Evolutionary conservation across 2,329 filamentous ascomycete genomes (phyloP), one percentile per base, ranked within the genome.

Genomic region (Venturiaceae sp.): DNA sequence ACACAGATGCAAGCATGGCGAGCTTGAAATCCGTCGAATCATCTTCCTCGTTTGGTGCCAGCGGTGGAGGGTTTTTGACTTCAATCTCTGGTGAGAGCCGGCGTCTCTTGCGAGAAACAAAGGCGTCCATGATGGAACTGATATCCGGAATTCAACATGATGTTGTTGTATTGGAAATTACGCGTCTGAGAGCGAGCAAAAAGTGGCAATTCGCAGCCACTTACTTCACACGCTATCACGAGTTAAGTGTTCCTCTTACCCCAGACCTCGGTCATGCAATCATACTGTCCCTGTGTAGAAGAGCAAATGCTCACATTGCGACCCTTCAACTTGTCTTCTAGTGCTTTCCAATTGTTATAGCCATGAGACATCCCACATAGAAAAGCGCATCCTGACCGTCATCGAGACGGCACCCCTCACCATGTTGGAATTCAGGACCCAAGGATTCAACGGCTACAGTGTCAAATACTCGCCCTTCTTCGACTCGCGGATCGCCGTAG

Each of bases 381-480:
- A 26, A 7, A n/a, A 32, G 1, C 26, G 23, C 44, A 50, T n/a
- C 44, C 19, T 50, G 44, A 28, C 44, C 44, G 26, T 50, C 44
- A n/a, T 44, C 44, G 16, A 50, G 44, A 50, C 44, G 44, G 34
- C 9, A 44, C 23, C 37, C 55, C 32, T 34, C 66, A 76, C 63
- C 57, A 96, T 97, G 91, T 86, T 97, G 66, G 91, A 96, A 75
- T 97, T 89, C 76, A 87, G 89, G 63, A 97, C 94, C 23, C 82
- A 90, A 70, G 94, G 94, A 67, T 97, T 84, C 81, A 96, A 97
- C 73, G 92, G 92, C 67, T 96, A 95, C 75, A 90, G 89, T 65
- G 91, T 96, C 74, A 96, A 96, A 75, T 99, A 97, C 80, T 97
- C 92, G 58, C 94, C 94, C 6, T 99, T 96, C 78, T 95, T 95